Conservation (phyloP, 129 eudicot genomes). For the Oenanthe sinensis region DNA sequence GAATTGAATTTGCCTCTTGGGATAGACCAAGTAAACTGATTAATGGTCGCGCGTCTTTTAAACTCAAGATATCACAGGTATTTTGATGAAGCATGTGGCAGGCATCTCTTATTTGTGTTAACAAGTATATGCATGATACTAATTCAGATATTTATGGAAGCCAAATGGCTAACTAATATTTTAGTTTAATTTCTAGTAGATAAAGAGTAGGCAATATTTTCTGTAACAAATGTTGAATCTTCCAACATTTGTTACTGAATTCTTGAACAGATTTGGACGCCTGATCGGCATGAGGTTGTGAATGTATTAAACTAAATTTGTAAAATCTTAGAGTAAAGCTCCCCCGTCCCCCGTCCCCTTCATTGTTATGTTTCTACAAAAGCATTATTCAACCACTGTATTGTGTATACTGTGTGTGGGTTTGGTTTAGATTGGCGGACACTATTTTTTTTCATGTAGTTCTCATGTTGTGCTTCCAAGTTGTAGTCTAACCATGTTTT, state of each 20-base stretch:
- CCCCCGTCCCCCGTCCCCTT: background rate
- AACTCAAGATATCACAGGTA: slow-evolving; percentile 85
- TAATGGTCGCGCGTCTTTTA: slow-evolving; percentile 72
- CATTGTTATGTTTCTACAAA: background rate
- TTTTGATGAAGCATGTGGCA: slow-evolving; percentile 5
- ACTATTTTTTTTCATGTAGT: background rate
- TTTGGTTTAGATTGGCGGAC: background rate
- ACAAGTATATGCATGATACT: background rate
- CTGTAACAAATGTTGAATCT: background rate
- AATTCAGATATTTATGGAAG: background rate
- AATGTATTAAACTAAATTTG: background rate
- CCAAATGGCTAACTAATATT: background rate
- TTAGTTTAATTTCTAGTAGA: background rate
- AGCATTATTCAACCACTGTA: background rate
- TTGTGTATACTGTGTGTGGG: background rate
- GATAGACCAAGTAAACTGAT: slow-evolving; percentile 65
- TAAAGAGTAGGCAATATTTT: background rate
- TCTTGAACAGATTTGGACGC: background rate
- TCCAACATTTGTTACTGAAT: background rate
- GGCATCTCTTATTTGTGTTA: background rate
- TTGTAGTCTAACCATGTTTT: background rate
- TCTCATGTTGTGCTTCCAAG: background rate
- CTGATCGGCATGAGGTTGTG: background rate
- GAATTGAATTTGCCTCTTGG: slow-evolving; percentile 64
- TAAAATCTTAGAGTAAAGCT: background rate